A percentile compares a stretch with the other conserved stretches of the same genome.
Conservation (phyloP, 2,329 filamentous ascomycete genomes). For the Alternaria triticimaculans region DNA sequence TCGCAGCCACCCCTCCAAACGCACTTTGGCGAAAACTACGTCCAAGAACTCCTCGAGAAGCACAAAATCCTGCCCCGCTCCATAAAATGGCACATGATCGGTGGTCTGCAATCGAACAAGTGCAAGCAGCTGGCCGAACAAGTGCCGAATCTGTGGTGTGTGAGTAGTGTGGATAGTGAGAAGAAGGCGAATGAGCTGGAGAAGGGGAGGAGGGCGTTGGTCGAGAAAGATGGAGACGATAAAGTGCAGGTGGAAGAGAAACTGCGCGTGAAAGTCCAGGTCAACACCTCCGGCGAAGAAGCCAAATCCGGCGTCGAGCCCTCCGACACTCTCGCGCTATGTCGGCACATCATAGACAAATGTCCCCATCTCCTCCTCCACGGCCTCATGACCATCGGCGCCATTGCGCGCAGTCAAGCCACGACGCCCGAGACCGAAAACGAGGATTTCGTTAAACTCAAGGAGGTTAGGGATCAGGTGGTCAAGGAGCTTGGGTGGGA, state of each 20-base stretch:
- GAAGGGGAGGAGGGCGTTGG: constrained; percentile 71
- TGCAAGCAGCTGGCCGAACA: constrained; percentile 82
- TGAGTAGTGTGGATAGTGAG: constrained; percentile 84
- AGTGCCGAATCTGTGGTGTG: constrained; percentile 87
- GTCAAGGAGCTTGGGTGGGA: constrained; percentile 64
- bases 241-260: constrained; percentile 19
- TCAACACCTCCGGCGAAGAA: constrained; percentile 91
- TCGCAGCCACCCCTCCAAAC: constrained; percentile 54
- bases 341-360: constrained; percentile 70
- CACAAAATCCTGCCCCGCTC: constrained; percentile 75
- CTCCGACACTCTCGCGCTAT: constrained; percentile 67
- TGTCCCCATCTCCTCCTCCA: constrained; percentile 77
- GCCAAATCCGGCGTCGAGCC: constrained; percentile 84
- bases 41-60: constrained; percentile 82
- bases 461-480: constrained; percentile 74
- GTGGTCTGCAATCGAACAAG: constrained; percentile 91
- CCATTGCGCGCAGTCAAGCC: constrained; percentile 82
- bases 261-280: constrained; percentile 84
- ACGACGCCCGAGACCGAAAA: constrained; percentile 79
- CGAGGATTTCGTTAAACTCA: constrained; percentile 80
- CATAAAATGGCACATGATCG: constrained; percentile 96
- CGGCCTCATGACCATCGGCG: constrained; percentile 96
- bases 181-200: constrained; percentile 89
- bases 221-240: constrained; percentile 38
- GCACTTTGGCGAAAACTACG: constrained; percentile 97